Evolutionary conservation across 768 basidiomycete genomes (phyloP).

Genomic region (Pisolithus marmoratus): DNA sequence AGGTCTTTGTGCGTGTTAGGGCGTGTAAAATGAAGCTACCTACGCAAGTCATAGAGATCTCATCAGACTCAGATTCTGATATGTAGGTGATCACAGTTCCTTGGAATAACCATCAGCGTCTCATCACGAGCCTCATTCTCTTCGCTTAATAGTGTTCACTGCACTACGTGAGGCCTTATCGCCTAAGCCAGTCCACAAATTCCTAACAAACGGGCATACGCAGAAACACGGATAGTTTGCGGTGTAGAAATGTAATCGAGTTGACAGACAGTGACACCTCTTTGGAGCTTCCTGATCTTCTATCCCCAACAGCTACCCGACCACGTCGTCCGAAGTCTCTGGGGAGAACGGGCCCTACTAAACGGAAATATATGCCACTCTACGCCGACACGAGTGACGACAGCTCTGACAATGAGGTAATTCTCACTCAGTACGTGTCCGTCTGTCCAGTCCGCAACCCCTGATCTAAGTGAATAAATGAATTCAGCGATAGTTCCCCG

Average conservation of each 20-base stretch:
- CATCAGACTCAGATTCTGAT: constrained; percentile 42
- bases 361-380: constrained; percentile 12
- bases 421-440: constrained; percentile 34
- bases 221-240: background rate
- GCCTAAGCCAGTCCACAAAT: background rate
- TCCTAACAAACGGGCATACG: background rate
- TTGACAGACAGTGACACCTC: constrained; percentile 26
- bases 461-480: constrained; percentile 2
- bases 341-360: constrained; percentile 4
- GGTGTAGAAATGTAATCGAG: constrained; percentile 21
- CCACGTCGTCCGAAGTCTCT: constrained; percentile 4
- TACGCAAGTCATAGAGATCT: constrained; percentile 48
- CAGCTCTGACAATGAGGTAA: constrained; percentile 30
- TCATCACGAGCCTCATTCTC: background rate
- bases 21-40: constrained; percentile 1
- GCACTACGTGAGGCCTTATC: background rate
- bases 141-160: background rate
- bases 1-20: background rate
- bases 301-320: constrained; percentile 18
- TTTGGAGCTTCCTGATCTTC: constrained; percentile 17
- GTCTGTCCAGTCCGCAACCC: background rate
- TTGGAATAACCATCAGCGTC: background rate
- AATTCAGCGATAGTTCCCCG: constrained; percentile 42
- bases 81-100: constrained; percentile 17
- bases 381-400: constrained; percentile 29